These are phyloP conservation scores for Leccinum pellstonianum DNA, from an alignment of 768 basidiomycete species.

Conservation along the genomic window DNA sequence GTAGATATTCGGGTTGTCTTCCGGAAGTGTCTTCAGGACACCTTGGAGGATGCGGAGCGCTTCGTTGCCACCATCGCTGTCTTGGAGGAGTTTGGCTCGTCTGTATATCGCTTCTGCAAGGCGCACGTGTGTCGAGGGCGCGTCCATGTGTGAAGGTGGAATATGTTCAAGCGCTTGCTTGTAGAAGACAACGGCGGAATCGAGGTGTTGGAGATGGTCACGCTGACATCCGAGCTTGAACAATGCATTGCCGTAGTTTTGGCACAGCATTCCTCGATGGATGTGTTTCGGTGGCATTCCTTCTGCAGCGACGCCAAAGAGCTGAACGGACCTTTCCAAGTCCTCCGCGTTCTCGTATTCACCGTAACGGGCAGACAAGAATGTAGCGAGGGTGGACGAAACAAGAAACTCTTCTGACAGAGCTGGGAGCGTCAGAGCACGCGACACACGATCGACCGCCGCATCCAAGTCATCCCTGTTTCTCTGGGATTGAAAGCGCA, in stretches of 20 bases:
- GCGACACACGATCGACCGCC: constrained; percentile 14
- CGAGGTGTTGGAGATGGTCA: constrained; percentile 3
- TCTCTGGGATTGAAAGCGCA: constrained; percentile 16
- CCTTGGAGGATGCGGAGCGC: background rate
- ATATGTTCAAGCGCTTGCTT: constrained; percentile 5
- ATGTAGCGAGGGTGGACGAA: constrained; percentile 8
- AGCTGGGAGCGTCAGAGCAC: constrained; percentile 12
- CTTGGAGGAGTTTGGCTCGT: background rate
- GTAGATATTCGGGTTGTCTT: constrained; percentile 2
- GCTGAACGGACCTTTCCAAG: constrained; percentile 14
- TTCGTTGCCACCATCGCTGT: background rate
- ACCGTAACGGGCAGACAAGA: constrained; percentile 12
- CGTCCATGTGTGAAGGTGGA: constrained; percentile 16
- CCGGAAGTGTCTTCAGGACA: constrained; percentile 5
- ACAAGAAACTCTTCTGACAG: constrained; percentile 5
- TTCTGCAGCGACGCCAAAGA: constrained; percentile 10
- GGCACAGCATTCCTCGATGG: constrained; percentile 2
- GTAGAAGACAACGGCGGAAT: constrained; percentile 12
- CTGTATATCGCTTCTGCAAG: constrained; percentile 5
- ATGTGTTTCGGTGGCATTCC: constrained; percentile 17
- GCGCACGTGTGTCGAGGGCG: background rate
- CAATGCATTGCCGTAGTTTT: constrained; percentile 14
- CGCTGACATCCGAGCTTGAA: constrained; percentile 3
- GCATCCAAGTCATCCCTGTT: constrained; percentile 13
- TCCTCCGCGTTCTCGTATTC: constrained; percentile 6